These are phyloP conservation scores for Stephania yunnanensis DNA, from an alignment of 164 flowering plant genomes.

Conservation along the genomic window DNA sequence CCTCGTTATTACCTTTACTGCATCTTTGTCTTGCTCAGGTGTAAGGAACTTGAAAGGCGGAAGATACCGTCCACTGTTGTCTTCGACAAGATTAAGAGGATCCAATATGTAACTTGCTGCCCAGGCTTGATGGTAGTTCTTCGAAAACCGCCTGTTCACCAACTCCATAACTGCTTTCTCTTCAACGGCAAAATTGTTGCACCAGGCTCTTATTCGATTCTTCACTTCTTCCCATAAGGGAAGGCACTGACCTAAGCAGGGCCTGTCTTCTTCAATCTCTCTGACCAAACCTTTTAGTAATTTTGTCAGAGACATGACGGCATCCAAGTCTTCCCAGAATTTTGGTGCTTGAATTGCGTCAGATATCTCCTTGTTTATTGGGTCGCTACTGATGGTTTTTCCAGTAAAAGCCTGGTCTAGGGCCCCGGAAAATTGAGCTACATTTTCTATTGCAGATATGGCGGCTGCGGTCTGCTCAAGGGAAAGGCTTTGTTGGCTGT, in stretches of 20 bases:
- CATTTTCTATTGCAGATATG: slow-evolving; percentile 17
- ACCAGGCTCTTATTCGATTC: slow-evolving; percentile 22
- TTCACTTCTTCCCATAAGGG: slow-evolving; percentile 25
- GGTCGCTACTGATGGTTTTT: slow-evolving; percentile 7
- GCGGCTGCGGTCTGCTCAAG: slow-evolving; percentile 8
- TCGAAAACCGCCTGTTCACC: slow-evolving; percentile 21
- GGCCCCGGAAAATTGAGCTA: slow-evolving; percentile 12
- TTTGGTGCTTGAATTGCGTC: slow-evolving; percentile 17
- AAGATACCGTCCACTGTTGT: slow-evolving; percentile 50
- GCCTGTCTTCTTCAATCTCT: slow-evolving; percentile 25
- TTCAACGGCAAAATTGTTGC: slow-evolving; percentile 15
- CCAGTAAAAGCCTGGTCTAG: slow-evolving; percentile 11
- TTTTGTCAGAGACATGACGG: slow-evolving; percentile 19
- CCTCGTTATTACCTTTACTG: slow-evolving; percentile 47
- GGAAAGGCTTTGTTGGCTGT: slow-evolving; percentile 10
- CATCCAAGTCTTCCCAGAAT: slow-evolving; percentile 21
- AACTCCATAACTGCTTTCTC: slow-evolving; percentile 25
- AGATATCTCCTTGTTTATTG: slow-evolving; percentile 14
- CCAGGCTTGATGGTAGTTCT: slow-evolving; percentile 69
- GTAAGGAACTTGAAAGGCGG: slow-evolving; percentile 61
- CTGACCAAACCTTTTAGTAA: slow-evolving; percentile 8
- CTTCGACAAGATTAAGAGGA: slow-evolving; percentile 46
- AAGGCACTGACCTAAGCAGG: slow-evolving; percentile 27
- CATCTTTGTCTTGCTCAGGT: slow-evolving; percentile 62
- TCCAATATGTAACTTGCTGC: slow-evolving; percentile 64